Evolutionary conservation across 352 stramenopile species (phyloP).

Genomic region (Thraustochytrium sp.): DNA sequence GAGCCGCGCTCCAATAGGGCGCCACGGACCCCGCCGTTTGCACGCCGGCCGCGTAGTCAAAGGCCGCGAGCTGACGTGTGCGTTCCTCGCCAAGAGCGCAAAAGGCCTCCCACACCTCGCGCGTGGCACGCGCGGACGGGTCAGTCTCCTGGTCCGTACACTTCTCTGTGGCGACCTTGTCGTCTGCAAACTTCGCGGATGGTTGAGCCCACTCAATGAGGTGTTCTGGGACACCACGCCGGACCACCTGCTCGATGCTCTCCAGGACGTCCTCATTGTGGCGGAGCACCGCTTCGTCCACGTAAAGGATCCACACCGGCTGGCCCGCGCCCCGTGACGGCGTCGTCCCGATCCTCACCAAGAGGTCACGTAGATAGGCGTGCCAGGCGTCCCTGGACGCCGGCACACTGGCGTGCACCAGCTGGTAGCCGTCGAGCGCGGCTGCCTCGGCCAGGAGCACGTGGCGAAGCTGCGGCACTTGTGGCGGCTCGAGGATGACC

Average conservation of each 20-base stretch:
- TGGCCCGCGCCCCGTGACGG: too few relatives aligned
- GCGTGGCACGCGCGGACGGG: too few relatives aligned
- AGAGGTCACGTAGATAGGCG: not conserved
- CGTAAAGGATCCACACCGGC: too few relatives aligned
- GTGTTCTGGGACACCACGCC: not conserved
- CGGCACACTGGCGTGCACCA: not conserved
- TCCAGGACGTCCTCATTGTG: not conserved
- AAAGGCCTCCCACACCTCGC: too few relatives aligned
- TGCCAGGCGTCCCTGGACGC: not conserved
- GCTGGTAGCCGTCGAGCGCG: not conserved
- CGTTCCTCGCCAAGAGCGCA: not conserved
- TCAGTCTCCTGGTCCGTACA: too few relatives aligned
- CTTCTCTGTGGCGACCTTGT: too few relatives aligned
- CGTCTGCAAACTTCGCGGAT: too few relatives aligned
- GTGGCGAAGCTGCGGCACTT: not conserved
- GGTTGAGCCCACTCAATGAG: not conserved
- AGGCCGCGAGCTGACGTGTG: too few relatives aligned
- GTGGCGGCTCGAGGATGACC: not conserved
- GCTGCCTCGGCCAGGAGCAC: not conserved
- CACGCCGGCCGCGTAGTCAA: too few relatives aligned
- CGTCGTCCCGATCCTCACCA: not conserved
- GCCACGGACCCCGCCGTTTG: too few relatives aligned
- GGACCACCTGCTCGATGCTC: not conserved
- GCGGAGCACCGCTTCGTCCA: not conserved
- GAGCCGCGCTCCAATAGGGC: not conserved